phyloP scores from a whole-genome alignment of 148 eudicot genomes.

The Nyssa sinensis region DNA sequence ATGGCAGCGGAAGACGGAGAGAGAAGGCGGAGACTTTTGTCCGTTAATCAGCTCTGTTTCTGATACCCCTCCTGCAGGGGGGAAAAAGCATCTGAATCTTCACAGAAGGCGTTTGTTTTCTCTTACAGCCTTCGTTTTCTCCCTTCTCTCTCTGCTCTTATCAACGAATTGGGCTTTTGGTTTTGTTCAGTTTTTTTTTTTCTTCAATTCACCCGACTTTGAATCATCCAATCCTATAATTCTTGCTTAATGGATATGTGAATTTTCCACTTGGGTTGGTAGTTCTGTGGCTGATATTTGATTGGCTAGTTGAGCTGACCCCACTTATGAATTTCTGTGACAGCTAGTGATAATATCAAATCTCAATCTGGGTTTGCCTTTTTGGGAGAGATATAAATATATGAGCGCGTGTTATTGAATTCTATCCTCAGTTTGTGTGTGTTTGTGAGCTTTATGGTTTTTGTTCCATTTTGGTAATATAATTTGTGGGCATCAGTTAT shows the following conservation, averaged over 20 bases:
- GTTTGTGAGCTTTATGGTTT: too few relatives aligned
- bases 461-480: not conserved
- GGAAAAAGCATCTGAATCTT: not conserved
- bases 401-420: not conserved
- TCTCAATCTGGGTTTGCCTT: not conserved
- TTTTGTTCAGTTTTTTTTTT: not conserved
- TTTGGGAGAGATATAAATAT: not conserved
- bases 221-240: not conserved
- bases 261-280: slow-evolving; percentile 1
- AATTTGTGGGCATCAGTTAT: not conserved
- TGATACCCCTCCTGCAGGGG: too few relatives aligned
- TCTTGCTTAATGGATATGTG: slow-evolving; percentile 1
- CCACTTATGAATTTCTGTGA: slow-evolving; percentile 2
- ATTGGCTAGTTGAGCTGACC: slow-evolving; percentile 11
- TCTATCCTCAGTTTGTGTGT: not conserved
- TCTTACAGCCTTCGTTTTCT: not conserved
- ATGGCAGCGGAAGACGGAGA: not conserved
- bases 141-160: too few relatives aligned
- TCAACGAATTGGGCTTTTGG: not conserved
- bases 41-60: not conserved
- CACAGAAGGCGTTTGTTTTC: not conserved
- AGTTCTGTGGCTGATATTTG: slow-evolving; percentile 7
- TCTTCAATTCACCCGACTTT: not conserved
- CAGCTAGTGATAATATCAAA: slow-evolving; percentile 10
- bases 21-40: not conserved